Conservation (phyloP, 352 stramenopile genomes). For the Phytopythium ostracodes region DNA sequence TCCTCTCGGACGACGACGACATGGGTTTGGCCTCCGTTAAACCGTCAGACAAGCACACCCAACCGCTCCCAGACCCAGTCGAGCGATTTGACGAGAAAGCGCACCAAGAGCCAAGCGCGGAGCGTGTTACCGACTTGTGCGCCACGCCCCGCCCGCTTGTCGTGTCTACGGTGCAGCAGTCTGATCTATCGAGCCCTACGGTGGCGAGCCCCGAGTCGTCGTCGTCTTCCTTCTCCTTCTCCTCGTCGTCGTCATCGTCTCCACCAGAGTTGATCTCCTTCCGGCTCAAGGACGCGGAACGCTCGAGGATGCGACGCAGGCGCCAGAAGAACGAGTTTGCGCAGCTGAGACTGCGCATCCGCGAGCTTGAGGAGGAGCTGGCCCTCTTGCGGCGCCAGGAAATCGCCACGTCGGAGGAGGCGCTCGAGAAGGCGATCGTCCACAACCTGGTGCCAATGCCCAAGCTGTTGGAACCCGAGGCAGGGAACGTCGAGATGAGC, state of each 20-base stretch:
- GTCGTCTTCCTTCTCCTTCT: neutral
- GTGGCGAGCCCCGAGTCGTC: neutral
- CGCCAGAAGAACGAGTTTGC: slow-evolving; percentile 30
- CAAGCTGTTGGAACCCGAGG: slow-evolving; percentile 9
- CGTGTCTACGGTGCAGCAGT: neutral
- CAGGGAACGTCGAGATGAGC: neutral
- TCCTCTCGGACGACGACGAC: neutral
- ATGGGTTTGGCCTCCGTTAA: neutral
- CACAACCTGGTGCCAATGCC: slow-evolving; percentile 22
- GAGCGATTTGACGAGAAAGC: neutral
- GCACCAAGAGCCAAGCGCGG: neutral
- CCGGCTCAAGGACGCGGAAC: slow-evolving; percentile 3
- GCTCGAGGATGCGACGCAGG: slow-evolving; percentile 12
- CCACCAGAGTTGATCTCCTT: neutral
- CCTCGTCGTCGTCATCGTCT: neutral
- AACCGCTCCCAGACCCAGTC: neutral
- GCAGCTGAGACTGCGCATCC: slow-evolving; percentile 16
- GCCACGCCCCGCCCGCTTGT: neutral
- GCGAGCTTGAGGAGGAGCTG: slow-evolving; percentile 20
- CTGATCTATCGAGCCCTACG: neutral
- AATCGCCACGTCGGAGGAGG: slow-evolving; percentile 16
- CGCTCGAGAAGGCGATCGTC: slow-evolving; percentile 20
- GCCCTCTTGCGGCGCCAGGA: slow-evolving; percentile 20
- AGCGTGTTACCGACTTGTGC: neutral
- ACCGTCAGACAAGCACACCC: neutral